Evolutionary conservation across 2,329 filamentous ascomycete species (phyloP).

Genomic region (Emericellopsis cladophorae): DNA sequence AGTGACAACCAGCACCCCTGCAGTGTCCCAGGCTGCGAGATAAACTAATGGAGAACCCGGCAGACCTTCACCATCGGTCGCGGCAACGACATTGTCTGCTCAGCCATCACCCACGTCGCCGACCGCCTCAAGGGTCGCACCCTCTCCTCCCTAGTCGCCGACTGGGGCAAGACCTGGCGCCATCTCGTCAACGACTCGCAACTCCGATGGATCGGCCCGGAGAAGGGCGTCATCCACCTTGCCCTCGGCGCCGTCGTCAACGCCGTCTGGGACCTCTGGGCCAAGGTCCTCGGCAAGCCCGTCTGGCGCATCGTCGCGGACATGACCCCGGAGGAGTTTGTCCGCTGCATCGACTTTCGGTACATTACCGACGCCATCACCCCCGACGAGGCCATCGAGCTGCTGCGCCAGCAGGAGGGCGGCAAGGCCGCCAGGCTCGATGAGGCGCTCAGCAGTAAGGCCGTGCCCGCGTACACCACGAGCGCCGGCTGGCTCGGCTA

Average conservation of each 20-base stretch:
- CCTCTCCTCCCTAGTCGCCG: conserved; percentile 60
- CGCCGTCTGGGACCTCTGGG: conserved; percentile 93
- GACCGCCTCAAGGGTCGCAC: conserved; percentile 64
- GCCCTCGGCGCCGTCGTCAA: conserved; percentile 83
- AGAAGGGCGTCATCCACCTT: conserved; percentile 90
- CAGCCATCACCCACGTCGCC: conserved; percentile 67
- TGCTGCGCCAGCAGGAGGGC: conserved; percentile 52
- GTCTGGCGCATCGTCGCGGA: conserved; percentile 86
- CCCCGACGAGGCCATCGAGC: conserved; percentile 63
- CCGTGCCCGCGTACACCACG: conserved; percentile 85
- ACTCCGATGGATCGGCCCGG: conserved; percentile 85
- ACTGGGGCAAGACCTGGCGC: conserved; percentile 85
- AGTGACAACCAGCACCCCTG: conserved; percentile 1
- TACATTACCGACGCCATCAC: conserved; percentile 94
- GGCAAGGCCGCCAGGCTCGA: conserved; percentile 60
- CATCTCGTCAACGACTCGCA: conserved; percentile 86
- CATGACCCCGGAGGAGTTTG: conserved; percentile 79
- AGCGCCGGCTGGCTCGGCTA: conserved; percentile 89
- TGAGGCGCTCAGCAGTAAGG: conserved; percentile 60
- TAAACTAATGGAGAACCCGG: not conserved
- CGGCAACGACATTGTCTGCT: conserved; percentile 85
- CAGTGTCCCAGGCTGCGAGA: not conserved
- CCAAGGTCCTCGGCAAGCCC: conserved; percentile 72
- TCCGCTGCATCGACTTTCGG: conserved; percentile 81
- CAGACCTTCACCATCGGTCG: conserved; percentile 74